phyloP scores from a whole-genome alignment of 2,329 filamentous ascomycete genomes.

The Aspergillus fumigatus region DNA sequence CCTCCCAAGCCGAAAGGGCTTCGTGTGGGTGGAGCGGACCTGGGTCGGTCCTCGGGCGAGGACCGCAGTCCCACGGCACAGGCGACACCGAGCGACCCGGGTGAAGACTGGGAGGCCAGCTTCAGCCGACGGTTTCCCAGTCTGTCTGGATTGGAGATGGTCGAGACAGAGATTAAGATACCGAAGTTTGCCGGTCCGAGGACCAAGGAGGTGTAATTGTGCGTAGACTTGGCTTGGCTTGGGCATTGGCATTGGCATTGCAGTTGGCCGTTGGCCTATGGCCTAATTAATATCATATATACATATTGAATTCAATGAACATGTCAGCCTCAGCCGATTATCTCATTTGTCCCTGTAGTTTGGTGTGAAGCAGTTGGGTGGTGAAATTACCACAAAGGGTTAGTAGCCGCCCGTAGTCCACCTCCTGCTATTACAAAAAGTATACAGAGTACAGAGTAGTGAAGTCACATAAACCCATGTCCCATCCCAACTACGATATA shows the following conservation, averaged over 20 bases:
- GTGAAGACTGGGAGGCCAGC: conserved; percentile 62
- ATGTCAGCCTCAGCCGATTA: neutral
- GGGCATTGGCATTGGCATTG: too few species aligned
- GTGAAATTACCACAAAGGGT: conserved; percentile 7
- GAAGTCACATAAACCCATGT: neutral
- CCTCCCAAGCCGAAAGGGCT: conserved; percentile 60
- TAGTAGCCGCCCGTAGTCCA: conserved; percentile 3
- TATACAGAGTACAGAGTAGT: too few species aligned
- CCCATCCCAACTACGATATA: neutral
- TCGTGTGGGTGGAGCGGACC: conserved; percentile 41
- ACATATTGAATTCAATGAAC: neutral
- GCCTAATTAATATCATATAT: conserved; percentile 6
- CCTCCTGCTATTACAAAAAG: neutral
- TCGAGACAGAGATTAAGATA: conserved; percentile 61
- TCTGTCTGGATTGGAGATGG: conserved; percentile 78
- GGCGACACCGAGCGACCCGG: conserved; percentile 20
- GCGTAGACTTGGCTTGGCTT: conserved; percentile 1
- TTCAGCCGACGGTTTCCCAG: conserved; percentile 87
- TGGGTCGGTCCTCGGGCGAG: conserved; percentile 10
- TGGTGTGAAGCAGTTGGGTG: neutral
- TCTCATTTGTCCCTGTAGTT: neutral
- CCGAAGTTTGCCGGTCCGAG: conserved; percentile 34
- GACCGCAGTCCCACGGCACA: conserved; percentile 26
- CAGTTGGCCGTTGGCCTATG: neutral
- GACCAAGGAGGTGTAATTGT: conserved; percentile 39